phyloP scores from a whole-genome alignment of 2,329 filamentous ascomycete species.

The Alternaria triticimaculans region DNA sequence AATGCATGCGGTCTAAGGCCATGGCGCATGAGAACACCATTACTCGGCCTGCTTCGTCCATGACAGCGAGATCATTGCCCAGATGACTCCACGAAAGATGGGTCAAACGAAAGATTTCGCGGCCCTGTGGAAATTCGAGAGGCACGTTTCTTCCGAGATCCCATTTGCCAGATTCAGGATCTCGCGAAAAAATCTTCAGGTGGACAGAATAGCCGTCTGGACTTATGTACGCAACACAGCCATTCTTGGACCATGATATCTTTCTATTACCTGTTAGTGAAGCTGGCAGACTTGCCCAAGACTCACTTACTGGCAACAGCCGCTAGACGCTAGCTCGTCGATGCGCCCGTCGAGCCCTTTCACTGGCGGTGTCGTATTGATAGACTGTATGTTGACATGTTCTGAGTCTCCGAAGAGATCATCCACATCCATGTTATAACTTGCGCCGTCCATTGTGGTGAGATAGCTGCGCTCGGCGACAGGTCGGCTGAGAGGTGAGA shows the following conservation, averaged over 20 bases:
- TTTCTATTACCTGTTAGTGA: constrained; percentile 59
- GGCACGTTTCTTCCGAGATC: constrained; percentile 74
- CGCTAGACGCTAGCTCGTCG: constrained; percentile 76
- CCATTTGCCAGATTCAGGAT: constrained; percentile 75
- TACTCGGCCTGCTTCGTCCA: constrained; percentile 80
- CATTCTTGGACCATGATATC: constrained; percentile 86
- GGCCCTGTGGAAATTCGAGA: constrained; percentile 67
- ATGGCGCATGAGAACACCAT: constrained; percentile 74
- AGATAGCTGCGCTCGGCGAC: not conserved
- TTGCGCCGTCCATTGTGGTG: constrained; percentile 60
- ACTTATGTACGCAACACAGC: constrained; percentile 82
- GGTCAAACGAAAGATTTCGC: constrained; percentile 70
- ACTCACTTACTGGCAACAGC: constrained; percentile 80
- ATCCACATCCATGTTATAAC: constrained; percentile 49
- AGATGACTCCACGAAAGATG: constrained; percentile 84
- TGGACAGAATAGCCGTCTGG: constrained; percentile 73
- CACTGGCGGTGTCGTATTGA: constrained; percentile 59
- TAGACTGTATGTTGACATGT: constrained; percentile 65
- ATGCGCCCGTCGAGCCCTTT: constrained; percentile 75
- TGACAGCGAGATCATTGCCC: constrained; percentile 79
- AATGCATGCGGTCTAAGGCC: constrained; percentile 74
- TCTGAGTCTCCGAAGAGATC: constrained; percentile 60
- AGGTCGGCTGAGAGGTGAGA: not conserved
- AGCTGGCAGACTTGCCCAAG: not conserved
- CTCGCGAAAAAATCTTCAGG: constrained; percentile 74